These are phyloP conservation scores for Spinacia oleracea DNA, from an alignment of 179 eudicot species.

Conservation along the genomic window DNA sequence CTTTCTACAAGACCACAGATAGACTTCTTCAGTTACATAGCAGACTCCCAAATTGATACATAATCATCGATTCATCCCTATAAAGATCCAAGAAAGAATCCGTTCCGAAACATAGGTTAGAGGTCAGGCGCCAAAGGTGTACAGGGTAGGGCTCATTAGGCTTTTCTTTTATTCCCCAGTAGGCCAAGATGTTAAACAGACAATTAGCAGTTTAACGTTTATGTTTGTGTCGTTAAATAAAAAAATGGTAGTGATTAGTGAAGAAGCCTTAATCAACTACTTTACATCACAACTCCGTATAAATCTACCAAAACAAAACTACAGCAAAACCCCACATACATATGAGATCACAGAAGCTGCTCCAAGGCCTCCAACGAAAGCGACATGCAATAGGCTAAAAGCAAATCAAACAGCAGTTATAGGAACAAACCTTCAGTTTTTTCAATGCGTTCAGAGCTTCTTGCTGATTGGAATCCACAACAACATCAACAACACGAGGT, in stretches of 20 bases:
- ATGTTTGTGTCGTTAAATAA: background rate
- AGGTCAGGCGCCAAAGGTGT: background rate
- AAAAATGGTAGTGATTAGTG: background rate
- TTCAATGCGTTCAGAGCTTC: constrained; percentile 68
- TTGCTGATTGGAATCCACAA: constrained; percentile 68
- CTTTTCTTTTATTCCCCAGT: background rate
- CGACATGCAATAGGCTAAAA: background rate
- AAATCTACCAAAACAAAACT: background rate
- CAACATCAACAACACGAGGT: constrained; percentile 46
- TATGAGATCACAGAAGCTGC: constrained; percentile 2
- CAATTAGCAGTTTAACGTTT: background rate
- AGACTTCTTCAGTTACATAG: background rate
- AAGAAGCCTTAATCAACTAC: background rate
- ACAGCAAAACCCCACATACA: constrained; percentile 4
- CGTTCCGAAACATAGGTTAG: background rate
- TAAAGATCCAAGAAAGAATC: background rate
- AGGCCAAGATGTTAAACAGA: background rate
- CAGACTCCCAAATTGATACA: background rate
- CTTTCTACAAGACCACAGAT: background rate
- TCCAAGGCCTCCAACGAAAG: constrained; percentile 12
- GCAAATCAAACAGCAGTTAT: constrained; percentile 18
- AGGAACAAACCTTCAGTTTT: constrained; percentile 74
- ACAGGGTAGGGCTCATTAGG: background rate
- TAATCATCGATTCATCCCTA: background rate
- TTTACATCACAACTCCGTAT: background rate